These are phyloP conservation scores for Cyamopsis tetragonoloba DNA, from an alignment of 306 rosid genomes.

Conservation along the genomic window DNA sequence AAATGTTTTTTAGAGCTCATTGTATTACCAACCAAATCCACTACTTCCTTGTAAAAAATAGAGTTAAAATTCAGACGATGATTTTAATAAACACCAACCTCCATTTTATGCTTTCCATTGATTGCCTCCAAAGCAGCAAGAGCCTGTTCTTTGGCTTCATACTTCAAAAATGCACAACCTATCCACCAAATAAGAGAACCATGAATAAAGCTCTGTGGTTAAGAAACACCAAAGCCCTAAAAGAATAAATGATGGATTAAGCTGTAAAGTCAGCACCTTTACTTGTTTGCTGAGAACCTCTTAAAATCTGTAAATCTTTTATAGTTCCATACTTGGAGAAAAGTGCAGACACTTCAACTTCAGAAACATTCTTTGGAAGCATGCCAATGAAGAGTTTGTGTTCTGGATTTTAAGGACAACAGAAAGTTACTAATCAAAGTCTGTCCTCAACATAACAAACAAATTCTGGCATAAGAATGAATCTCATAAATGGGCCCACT, in stretches of 20 bases:
- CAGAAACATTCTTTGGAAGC: constrained; percentile 96
- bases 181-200: constrained; percentile 22
- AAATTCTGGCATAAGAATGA: constrained; percentile 19
- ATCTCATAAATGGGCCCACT: background rate
- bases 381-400: constrained; percentile 96
- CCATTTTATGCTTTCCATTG: constrained; percentile 92
- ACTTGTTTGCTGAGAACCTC: constrained; percentile 96
- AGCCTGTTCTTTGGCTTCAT: constrained; percentile 94
- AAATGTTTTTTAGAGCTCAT: background rate
- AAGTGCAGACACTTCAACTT: constrained; percentile 71
- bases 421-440: constrained; percentile 23
- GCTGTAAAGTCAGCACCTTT: constrained; percentile 54
- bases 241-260: constrained; percentile 2
- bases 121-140: constrained; percentile 78
- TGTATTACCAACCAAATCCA: background rate
- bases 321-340: constrained; percentile 72
- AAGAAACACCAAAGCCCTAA: constrained; percentile 1
- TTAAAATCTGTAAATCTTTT: constrained; percentile 86
- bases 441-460: background rate
- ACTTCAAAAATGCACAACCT: constrained; percentile 98
- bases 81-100: constrained; percentile 50
- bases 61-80: constrained; percentile 7
- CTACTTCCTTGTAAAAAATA: background rate
- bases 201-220: background rate
- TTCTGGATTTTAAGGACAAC: constrained; percentile 49